Conservation (phyloP, 202 grass and related monocot genomes). For the Dendrocalamus latiflorus region DNA sequence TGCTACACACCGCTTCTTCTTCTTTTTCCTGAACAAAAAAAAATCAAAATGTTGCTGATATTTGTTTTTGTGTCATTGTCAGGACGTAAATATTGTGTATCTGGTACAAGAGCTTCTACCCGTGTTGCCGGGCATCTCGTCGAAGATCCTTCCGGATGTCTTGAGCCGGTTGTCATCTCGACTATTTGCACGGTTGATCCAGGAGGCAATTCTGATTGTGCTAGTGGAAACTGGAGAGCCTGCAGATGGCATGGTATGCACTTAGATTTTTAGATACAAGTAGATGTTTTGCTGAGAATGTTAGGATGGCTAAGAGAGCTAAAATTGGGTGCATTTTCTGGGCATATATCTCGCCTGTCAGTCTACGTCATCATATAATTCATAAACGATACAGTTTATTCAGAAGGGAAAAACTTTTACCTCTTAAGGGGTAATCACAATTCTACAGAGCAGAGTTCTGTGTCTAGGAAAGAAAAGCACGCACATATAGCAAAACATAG, state of each 20-base stretch:
- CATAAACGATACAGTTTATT: not conserved
- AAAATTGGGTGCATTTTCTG: not conserved
- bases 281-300: not conserved
- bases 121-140: slow-evolving; percentile 78
- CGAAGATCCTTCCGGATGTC: slow-evolving; percentile 77
- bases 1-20: no score
- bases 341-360: not conserved
- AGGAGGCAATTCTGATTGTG: slow-evolving; percentile 46
- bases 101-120: slow-evolving; percentile 40
- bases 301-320: not conserved
- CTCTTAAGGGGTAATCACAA: no score
- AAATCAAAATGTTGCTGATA: no score
- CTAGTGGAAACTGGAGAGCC: no score
- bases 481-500: not conserved
- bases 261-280: no score
- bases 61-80: no score
- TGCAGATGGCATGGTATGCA: no score
- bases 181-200: slow-evolving; percentile 70
- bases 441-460: not conserved
- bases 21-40: no score
- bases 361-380: no score
- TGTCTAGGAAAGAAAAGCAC: not conserved
- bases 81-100: no score
- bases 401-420: not conserved
- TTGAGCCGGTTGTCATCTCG: slow-evolving; percentile 72